Base-by-base conservation (phyloP, 371 early-diverging fungal genomes). In the Mucor indicus region DNA sequence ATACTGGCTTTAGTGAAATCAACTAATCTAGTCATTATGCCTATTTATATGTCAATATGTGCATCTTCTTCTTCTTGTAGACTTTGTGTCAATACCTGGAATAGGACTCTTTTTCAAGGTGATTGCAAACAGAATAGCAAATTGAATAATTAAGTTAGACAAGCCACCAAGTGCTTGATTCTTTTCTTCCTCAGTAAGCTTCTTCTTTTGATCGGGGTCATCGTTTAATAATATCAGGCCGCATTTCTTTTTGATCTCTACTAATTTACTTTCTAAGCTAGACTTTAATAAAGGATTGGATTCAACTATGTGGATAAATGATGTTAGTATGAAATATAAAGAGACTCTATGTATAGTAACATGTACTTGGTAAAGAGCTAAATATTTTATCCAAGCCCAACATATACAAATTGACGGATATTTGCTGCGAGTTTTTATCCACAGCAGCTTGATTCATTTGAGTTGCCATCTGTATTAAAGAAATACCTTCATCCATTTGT, bases 61-160 rank as follows among this genome's bases (percentile, higher is more conserved):
- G n/a, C n/a, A n/a, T n/a, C n/a, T n/a, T n/a, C n/a, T n/a, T n/a
- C n/a, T n/a, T n/a, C n/a, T n/a, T n/a, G n/a, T n/a, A n/a, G n/a
- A n/a, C n/a, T n/a, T n/a, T n/a, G n/a, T n/a, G n/a, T n/a, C n/a
- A n/a, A n/a, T 57, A 67, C 72, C 68, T 9, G 85, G 85, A 25
- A 84, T 79, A 15, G 83, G 85, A 6, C 82, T 81, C 42, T 80
- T 77, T 60, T 84, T 84, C n/a, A 84, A 57, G 12, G 80, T 77
- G 17, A 84, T 70, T 11, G 85, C 85, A 21, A 66, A 56, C 16
- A 63, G 42, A 16, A 84, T 68, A 2, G 82, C 79, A 2, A 80
- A 69, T 15, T 76, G 71, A 49, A 80, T 72, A 16, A 84, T 59
- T 10, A 74, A 47, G 20, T 75, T 67, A 3, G 71, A 65, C 12